Base-by-base conservation (phyloP, 305 asterid species). In the Rubia tinctorum region DNA sequence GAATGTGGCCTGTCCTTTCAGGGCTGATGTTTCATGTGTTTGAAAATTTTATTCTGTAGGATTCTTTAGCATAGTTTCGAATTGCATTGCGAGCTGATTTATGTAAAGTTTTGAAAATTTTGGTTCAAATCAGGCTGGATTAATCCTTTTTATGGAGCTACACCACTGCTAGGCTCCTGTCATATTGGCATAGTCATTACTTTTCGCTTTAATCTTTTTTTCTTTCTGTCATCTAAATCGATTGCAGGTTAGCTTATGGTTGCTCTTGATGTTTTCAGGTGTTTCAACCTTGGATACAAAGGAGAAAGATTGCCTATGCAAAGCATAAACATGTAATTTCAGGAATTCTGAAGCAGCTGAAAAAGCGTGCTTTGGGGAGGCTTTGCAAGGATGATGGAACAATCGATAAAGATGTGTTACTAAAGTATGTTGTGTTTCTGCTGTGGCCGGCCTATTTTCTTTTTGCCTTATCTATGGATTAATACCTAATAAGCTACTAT, bases 231-330 rank as follows among this genome's bases (percentile, higher is more conserved):
- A 34, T 12, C 27, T 60, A 34, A 34, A 34, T 34, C 39, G 30
- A 34, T 34, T 34, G 39, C 39, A 34, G 39, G 2, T 34, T 34
- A 34, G 3, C 39, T 4, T 34, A 34, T 34, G 13, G 30, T 39
- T 11, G 39, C 8, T 11, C 3, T 49, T 25, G 66, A 15, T 63
- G 43, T 44, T 66, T 84, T 71, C 90, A 94, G 99, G 93, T 94
- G 5, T 89, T 92, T 79, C 96, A 90, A 80, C 99, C 99, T 13
- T 81, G 87, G 96, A 84, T 95, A 72, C 99, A 95, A 74, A 85
- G 80, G 82, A 90, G 99, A 78, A 87, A 90, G 27, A 87, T 94
- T 74, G 92, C 85, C 66, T 92, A 60, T 73, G 85, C 85, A 71
- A 87, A 90, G 87, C 97, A 90, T 77, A 89, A 88, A 84, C 98